Evolutionary conservation across 176 grass and related monocot species (phyloP).

Genomic region (Raddia guianensis): DNA sequence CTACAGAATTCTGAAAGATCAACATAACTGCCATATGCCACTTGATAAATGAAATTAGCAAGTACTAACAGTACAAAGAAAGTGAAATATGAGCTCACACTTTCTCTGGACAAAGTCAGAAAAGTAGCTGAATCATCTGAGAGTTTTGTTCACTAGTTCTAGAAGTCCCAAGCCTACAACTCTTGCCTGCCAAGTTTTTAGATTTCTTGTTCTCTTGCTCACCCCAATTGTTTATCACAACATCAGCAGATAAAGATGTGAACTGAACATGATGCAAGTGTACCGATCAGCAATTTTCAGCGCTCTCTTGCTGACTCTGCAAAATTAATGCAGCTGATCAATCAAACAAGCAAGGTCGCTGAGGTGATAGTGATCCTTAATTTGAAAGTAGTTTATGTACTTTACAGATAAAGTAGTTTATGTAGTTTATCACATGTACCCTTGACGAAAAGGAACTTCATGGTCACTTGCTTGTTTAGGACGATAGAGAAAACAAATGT

Average conservation of each 20-base stretch:
- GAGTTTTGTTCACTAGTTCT: neutral
- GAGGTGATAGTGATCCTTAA: neutral
- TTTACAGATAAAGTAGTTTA: neutral
- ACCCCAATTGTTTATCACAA: neutral
- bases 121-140: too few relatives aligned
- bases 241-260: neutral
- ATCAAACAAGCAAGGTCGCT: neutral
- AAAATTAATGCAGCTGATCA: neutral
- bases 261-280: neutral
- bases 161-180: neutral
- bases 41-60: neutral
- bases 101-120: too few relatives aligned
- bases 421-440: neutral
- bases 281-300: neutral
- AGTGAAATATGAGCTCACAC: neutral
- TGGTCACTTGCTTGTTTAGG: neutral
- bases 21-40: neutral
- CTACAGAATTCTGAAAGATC: neutral
- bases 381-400: neutral
- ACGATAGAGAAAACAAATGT: neutral
- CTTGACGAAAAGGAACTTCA: neutral
- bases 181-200: slow-evolving; percentile 13
- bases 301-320: neutral
- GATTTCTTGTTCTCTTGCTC: neutral
- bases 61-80: neutral